Evolutionary conservation across 2,329 filamentous ascomycete species (phyloP), one percentile per base, ranked within the genome.

Genomic region (Neofusicoccum laricinum): DNA sequence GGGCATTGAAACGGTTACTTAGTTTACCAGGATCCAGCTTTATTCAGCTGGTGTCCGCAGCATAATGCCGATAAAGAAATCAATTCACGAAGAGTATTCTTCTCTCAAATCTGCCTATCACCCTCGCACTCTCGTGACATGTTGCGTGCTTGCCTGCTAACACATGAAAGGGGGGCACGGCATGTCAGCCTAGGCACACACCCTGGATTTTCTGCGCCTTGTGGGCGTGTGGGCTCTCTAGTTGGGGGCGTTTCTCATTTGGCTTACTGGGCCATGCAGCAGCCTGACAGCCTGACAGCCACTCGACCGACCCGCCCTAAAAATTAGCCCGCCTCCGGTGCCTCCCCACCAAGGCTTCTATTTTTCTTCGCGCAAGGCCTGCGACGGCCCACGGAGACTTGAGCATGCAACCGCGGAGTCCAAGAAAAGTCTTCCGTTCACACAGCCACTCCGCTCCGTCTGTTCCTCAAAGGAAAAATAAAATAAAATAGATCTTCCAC

Each of bases 61-160:
- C 53, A 43, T 57, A 21, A 55, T 55, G 50, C 50, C 41, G 36
- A 55, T 43, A 43, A 45, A 30, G 15, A 57, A 57, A 43, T n/a
- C 17, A 43, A 57, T 32, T 32, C 34, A 43, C 15, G 15, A 57
- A 38, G 34, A 55, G 14, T 11, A 3, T 38, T 38, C 36, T 38
- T 38, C 21, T 43, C 34, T 57, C 40, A 25, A 41, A 15, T 50
- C 32, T 0, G 10, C 11, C 6, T 43, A 30, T 30, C 25, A 30
- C 53, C n/a, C 14, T 41, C 6, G n/a, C n/a, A 3, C 21, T 49
- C 25, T 50, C 15, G 48, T 50, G 48, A 34, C 30, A 50, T 34
- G 7, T 32, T 50, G 30, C 14, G 25, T 30, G 21, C 53, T 12
- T 43, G 21, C 25, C 21, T 25, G 51, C 36, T 25, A 41, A 43